Evolutionary conservation across 2,329 filamentous ascomycete genomes (phyloP), one percentile per base, ranked within the genome.

Genomic region (Exophiala sideris): DNA sequence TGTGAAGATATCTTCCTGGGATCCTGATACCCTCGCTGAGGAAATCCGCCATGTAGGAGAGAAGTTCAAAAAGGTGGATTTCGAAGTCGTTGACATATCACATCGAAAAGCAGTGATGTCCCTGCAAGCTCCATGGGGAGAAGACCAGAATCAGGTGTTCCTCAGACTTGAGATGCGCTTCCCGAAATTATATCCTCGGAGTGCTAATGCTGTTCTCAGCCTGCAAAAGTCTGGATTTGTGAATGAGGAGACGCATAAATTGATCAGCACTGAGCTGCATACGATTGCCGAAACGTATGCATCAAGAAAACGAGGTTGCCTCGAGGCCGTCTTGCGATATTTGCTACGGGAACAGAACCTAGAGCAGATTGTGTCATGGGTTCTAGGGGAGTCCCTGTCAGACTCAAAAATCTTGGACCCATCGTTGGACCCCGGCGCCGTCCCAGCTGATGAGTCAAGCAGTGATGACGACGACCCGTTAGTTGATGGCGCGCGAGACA

Each of bases 361-460:
- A 4, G 77, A 85, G 56, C 81, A 85, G 38, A 82, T 78, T 56
- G 73, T 82, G 21, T 67, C 69, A 52, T 76, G 69, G 70, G 71
- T 73, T 45, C 71, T 76, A 42, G 81, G 86, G 9, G 79, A 84
- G 60, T 85, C 88, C 60, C 69, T 84, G 6, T 82, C 82, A 50
- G 70, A 71, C 50, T 64, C 73, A 60, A 69, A 72, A 57, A 60
- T 76, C 49, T 73, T 77, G 57, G 71, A 72, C 41, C 69, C 74
- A 57, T 60, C 75, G 48, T 73, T 77, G 57, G 71, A 72, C 41
- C 69, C 74, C 11, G 59, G 72, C 52, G 68, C 74, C 46, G 51
- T 76, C 35, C 74, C 71, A 29, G 87, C 88, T 53, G 89, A 94
- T 60, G 92, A 89, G 61, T 96, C 90, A 2, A 95, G 88, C 64